These are phyloP conservation scores for Pseudogymnoascus sp. DNA, from an alignment of 2,329 filamentous ascomycete genomes.

Conservation along the genomic window DNA sequence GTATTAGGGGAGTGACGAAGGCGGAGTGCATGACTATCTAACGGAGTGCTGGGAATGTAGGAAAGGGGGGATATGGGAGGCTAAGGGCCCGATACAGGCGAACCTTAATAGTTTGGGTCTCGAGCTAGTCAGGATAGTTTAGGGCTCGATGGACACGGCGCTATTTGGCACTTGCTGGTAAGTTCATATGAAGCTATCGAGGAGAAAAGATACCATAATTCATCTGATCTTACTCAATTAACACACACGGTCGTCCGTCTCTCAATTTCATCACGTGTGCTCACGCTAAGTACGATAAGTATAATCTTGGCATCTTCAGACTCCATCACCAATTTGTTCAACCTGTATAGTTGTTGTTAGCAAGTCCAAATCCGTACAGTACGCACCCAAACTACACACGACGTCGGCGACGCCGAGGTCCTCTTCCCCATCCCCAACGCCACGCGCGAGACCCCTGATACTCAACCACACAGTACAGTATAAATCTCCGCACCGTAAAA, in stretches of 20 bases:
- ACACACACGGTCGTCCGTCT: background rate
- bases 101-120: background rate
- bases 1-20: constrained; percentile 17
- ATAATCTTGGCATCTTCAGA: background rate
- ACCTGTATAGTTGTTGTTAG: background rate
- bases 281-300: background rate
- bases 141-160: background rate
- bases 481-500: background rate
- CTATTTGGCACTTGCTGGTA: background rate
- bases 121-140: background rate
- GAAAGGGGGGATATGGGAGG: background rate
- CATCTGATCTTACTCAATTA: background rate
- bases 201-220: background rate
- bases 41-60: background rate
- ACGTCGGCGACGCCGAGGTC: background rate
- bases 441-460: background rate
- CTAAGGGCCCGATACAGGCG: background rate
- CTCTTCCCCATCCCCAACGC: background rate
- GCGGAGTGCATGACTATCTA: constrained; percentile 2
- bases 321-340: background rate
- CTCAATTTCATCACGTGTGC: background rate
- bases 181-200: background rate
- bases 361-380: background rate
- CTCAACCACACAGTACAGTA: background rate
- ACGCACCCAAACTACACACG: background rate